Evolutionary conservation across 1,139 yeast genomes (phyloP).

Genomic region (Taphrina pruni): DNA sequence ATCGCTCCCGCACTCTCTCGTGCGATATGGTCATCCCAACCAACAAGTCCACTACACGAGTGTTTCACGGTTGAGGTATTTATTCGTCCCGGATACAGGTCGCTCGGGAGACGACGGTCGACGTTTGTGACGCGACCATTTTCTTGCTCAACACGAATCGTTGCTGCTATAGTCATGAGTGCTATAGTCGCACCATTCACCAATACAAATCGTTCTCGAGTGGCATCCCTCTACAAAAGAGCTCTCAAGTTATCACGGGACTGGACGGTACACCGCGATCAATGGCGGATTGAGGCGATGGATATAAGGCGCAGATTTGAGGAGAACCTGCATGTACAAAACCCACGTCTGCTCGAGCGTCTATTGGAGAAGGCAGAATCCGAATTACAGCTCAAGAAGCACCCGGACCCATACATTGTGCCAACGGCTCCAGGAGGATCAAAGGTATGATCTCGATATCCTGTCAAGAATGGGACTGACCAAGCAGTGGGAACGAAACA

Average conservation of each 20-base stretch:
- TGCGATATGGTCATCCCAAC: no score
- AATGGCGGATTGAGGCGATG: conserved; percentile 45
- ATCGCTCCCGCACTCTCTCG: background rate
- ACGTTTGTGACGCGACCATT: no score
- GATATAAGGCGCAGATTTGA: conserved; percentile 45
- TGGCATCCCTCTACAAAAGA: conserved; percentile 44
- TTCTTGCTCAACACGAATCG: background rate
- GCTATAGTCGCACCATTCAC: conserved; percentile 43
- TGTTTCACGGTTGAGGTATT: no score
- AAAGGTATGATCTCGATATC: conserved; percentile 10
- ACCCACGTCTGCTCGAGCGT: conserved; percentile 41
- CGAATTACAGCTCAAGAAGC: conserved; percentile 27
- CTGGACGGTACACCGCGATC: conserved; percentile 45
- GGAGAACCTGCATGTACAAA: conserved; percentile 44
- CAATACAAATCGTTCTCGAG: conserved; percentile 43
- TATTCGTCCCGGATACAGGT: no score
- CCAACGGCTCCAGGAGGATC: conserved; percentile 38
- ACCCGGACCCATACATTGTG: conserved; percentile 43
- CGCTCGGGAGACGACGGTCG: no score
- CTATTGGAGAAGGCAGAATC: conserved; percentile 41
- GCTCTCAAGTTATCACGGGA: conserved; percentile 44
- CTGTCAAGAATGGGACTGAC: background rate
- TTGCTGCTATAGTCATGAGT: conserved; percentile 11
- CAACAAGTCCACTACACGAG: no score
- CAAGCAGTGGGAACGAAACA: conserved; percentile 23